A percentile compares a stretch with the other conserved stretches of the same genome.
phyloP scores from a whole-genome alignment of 2,329 filamentous ascomycete species.

The Coniochaeta prunicola region DNA sequence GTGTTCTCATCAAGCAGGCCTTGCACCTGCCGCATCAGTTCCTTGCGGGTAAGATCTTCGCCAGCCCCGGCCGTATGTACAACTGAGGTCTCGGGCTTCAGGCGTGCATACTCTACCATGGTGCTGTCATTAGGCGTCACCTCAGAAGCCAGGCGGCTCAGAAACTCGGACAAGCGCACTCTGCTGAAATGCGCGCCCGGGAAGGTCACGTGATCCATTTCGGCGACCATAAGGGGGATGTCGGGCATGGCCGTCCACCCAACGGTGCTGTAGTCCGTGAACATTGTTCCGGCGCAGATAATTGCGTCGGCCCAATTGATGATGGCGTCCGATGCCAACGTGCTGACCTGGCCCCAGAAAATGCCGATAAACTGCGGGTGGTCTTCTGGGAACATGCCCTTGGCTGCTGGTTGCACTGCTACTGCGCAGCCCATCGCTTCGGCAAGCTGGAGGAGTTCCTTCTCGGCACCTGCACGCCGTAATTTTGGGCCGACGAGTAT shows the following conservation, averaged over 20 bases:
- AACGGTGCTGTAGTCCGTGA: constrained; percentile 20
- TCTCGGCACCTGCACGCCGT: constrained; percentile 10
- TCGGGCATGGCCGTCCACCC: constrained; percentile 19
- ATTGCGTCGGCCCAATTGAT: constrained; percentile 19
- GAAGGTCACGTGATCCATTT: constrained; percentile 19
- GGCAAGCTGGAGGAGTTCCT: constrained; percentile 15
- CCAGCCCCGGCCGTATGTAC: constrained; percentile 4
- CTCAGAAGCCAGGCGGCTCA: constrained; percentile 13
- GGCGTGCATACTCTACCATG: constrained; percentile 18
- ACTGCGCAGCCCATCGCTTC: constrained; percentile 19
- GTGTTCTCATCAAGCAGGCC: constrained; percentile 12
- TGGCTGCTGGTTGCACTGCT: constrained; percentile 19
- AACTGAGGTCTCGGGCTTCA: constrained; percentile 12
- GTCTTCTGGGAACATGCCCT: constrained; percentile 21
- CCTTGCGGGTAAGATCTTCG: constrained; percentile 17
- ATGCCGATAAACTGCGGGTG: constrained; percentile 18
- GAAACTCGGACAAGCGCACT: constrained; percentile 17
- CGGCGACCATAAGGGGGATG: constrained; percentile 16
- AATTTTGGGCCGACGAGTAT: constrained; percentile 18
- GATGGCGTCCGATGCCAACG: constrained; percentile 17
- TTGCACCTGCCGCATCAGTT: constrained; percentile 17
- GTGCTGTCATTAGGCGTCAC: constrained; percentile 15
- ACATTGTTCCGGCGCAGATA: constrained; percentile 17
- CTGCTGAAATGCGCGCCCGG: constrained; percentile 18
- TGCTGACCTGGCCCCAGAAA: constrained; percentile 19